These are phyloP conservation scores for Eragrostis curvula DNA, from an alignment of 176 grass and related monocot species.

Conservation along the genomic window DNA sequence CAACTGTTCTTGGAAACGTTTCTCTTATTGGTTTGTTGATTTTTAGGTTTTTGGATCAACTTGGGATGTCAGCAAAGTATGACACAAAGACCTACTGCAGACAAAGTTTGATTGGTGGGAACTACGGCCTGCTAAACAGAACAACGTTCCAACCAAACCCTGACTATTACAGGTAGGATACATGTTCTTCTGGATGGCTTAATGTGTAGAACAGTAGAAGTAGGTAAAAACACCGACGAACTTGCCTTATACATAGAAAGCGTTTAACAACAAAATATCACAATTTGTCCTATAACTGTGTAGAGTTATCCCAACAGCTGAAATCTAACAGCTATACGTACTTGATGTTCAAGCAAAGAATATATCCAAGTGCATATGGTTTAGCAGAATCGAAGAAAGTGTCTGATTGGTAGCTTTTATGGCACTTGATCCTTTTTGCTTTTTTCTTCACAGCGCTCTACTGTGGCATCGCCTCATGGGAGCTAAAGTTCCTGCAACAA, in stretches of 20 bases:
- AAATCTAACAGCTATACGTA: conserved; percentile 8
- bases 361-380: not conserved
- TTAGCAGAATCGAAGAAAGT: not conserved
- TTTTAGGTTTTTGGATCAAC: conserved; percentile 70
- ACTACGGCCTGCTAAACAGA: conserved; percentile 79
- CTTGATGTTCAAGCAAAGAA: conserved; percentile 29
- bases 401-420: not conserved
- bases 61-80: conserved; percentile 74
- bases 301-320: not conserved
- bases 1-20: not conserved
- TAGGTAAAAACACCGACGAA: conserved; percentile 10
- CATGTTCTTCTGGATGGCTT: conserved; percentile 10
- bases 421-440: not conserved
- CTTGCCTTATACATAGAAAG: not conserved
- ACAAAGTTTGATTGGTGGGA: conserved; percentile 75
- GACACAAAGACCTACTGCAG: conserved; percentile 78
- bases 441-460: too few species aligned
- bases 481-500: too few species aligned
- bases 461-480: too few species aligned
- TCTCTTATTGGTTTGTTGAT: not conserved
- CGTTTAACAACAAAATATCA: not conserved
- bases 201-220: conserved; percentile 3
- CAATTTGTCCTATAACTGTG: not conserved
- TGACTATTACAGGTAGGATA: too few species aligned
- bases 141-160: too few species aligned